Evolutionary conservation across 2,329 filamentous ascomycete genomes (phyloP), one percentile per base, ranked within the genome.

Genomic region (Truncatella angustata): DNA sequence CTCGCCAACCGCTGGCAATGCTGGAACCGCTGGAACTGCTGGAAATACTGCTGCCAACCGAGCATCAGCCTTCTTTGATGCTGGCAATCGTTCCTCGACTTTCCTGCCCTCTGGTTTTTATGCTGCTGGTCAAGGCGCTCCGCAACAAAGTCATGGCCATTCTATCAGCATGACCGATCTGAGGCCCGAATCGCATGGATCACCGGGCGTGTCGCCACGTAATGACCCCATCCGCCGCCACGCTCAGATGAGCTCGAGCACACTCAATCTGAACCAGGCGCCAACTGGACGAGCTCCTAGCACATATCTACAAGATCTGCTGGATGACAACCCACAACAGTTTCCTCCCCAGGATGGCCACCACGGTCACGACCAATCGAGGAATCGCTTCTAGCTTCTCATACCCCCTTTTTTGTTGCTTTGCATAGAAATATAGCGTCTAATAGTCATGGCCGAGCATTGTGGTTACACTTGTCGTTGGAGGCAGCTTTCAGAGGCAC

Each of bases 81-180:
- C 77, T 35, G 73, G 72, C 42, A 82, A 82, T 60, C 86, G 92
- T 49, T 84, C 82, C 54, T 96, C 90, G 1, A 77, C 78, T n/a
- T 96, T 93, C 66, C 78, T 97, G 18, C 93, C 93, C 14, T 87
- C 93, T 3, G 93, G 93, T 1, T 97, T 96, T 73, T 97, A 97
- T 66, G 87, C 91, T 28, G 81, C 90, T 4, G 82, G 87, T 20
- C 79, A 77, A 28, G 78, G 78, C 10, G 75, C 79, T 39, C 69
- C 66, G 51, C 75, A 69, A 11, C 71, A 72, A 49, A 73, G 73
- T 58, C 74, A 78, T 51, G 72, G 70, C 40, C 77, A 78, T 55
- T 78, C 80, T 12, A 84, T 86, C 58, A 83, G 79, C 57, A 66
- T 87, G 65, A 79, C 81, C 21, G 86, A 82, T 59, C 70, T 87